Evolutionary conservation across 2,329 filamentous ascomycete genomes (phyloP), one percentile per base, ranked within the genome.

Genomic region (Colletotrichum tamarilloi): DNA sequence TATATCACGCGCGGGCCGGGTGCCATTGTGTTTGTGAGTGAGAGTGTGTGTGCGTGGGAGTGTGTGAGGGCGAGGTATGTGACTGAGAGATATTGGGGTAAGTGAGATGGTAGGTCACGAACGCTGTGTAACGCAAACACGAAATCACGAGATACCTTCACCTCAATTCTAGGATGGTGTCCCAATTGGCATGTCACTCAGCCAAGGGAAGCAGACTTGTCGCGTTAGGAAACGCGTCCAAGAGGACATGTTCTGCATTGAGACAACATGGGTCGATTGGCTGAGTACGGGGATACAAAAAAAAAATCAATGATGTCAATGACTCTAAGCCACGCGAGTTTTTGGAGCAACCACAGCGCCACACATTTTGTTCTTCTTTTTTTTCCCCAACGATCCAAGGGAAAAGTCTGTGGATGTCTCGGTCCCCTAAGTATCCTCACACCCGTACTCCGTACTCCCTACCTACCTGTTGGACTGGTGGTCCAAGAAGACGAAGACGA

Each of bases 1-100:
- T 94, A 94, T 42, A 95, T 87, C 2, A 95, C 92, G 19, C 74
- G 74, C 14, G 74, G 72, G 57, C 63, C 26, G 52, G 70, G 8
- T 24, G 67, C 26, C 70, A 69, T 63, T 24, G 52, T 69, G 52
- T 16, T 7, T 49, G 42, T n/a, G 38, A 49, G 42, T 11, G 42
- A 49, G 19, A 49, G 19, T 4, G 42, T 46, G 42, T 4, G 16
- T 19, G 42, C 6, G 42, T 19, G 19, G 6, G 38, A 6, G 16
- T 46, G 6, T 2, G 22, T n/a, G 19, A 49, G 7, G 6, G 42
- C 16, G 42, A 49, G 42, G 42, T 49, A 49, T 49, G 42, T 42
- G 38, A 19, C 38, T 42, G 38, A 42, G 35, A 14, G 1, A 1
- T 7, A n/a, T 9, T 22, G 55, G 24, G 28, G 1, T 30, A 16